Base-by-base conservation (phyloP, 768 basidiomycete species). In the Paxillus ammoniavirescens region DNA sequence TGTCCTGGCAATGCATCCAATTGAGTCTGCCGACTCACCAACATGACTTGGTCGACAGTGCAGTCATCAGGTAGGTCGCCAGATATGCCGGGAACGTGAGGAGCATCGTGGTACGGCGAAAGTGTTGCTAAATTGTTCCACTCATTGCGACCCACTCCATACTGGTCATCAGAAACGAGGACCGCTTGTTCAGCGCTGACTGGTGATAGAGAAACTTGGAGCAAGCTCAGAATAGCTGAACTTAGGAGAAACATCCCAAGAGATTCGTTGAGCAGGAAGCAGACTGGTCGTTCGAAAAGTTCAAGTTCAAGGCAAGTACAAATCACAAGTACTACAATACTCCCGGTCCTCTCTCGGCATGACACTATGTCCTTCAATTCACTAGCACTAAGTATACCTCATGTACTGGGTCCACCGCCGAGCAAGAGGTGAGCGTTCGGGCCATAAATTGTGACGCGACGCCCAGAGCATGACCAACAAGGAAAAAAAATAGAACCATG, bases 11-110 rank as follows among this genome's bases (percentile, higher is more conserved):
- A 28, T 8, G 30, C 13, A 21, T 37, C 26, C 13, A 42, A 46
- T 46, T 18, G 31, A 10, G 21, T 4, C 23, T 15, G 14, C 9
- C 31, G 17, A 48, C 64, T 45, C 58, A 76, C 75, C 57, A 73
- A 50, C 61, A 73, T 61, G 52, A 75, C 72, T 56, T 75, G 73
- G 40, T 73, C 66, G 35, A 77, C 68, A 44, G 54, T 61, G 57
- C 75, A 74, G 61, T 76, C 75, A 26, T 47, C 60, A 8, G 75
- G 73, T 7, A 77, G 66, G 42, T 59, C 52, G 21, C 49, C 57
- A 42, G 60, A 53, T 40, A 72, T 55, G 8, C 71, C 72, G 13
- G 56, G 53, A 9, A 67, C 55, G 17, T 59, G 58, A 12, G 69
- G 67, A 1, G 69, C 68, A 47, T 66, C 61, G 42, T 63, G 65